Base-by-base conservation (phyloP, 805 yeast genomes). In the Millerago galiae region DNA sequence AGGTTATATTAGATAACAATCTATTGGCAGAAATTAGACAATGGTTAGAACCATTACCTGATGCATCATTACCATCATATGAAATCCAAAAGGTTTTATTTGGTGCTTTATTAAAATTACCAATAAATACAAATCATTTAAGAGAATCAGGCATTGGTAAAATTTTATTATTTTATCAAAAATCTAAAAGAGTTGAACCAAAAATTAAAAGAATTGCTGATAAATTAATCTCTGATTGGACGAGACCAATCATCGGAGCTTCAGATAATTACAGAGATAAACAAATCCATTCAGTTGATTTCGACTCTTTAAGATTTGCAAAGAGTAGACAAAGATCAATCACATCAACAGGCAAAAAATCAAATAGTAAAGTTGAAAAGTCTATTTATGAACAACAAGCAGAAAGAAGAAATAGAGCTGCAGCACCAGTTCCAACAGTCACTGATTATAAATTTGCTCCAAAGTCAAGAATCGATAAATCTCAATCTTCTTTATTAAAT, bases 31-130 rank as follows among this genome's bases (percentile, higher is more conserved):
- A 95, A 39, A 90, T 93, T 24, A 76, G 98, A 53, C 81, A 88
- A 61, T 93, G 99, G 99, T 72, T 93, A 44, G 99, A 93, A 63
- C 99, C 99, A 26, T 72, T 93, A 54, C 99, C 99, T 4, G 98
- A 95, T 70, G 95, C 95, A 36, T 87, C 96, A 10, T 72, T 93
- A 65, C 99, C 99, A n/a, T 90, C 96, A 1, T 93, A 84, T 66
- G 95, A 89, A 62, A 91, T 93, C 51, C 99, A 93, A 62, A 87
- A 83, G 61, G 90, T 84, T 43, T 66, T 93, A 53, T 85, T 93
- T 52, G 68, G 70, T 15, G 83, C 95, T 30, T 67, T 93, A 44
- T 72, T 75, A 27, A 74, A 79, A 42, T 71, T 93, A 46, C 99
- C 98, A 17, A 89, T 93, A 59, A 91, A 91, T 67, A 91, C 98